Evolutionary conservation across 441 rosid genomes (phyloP), one percentile per base, ranked within the genome.

Genomic region (Lepidium campestre): DNA sequence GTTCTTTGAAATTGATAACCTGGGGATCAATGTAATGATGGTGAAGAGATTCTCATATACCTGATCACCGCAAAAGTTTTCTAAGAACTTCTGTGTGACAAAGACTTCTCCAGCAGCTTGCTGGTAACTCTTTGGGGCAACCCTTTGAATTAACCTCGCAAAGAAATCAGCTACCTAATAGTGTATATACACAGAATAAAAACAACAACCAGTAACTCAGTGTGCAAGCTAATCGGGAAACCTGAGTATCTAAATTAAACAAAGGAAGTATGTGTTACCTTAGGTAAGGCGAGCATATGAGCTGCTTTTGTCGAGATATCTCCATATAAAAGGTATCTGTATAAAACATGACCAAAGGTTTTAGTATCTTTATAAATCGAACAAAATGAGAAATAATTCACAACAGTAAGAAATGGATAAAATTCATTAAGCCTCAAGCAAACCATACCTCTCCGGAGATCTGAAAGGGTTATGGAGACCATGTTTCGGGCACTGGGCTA

Each of bases 401-500:
- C 29, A 47, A 22, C 10, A 49, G 42, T 12, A 13, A 41, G 29
- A n/a, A 27, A 1, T 14, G 23, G 10, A 53, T 29, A 18, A 58
- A 8, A 9, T 15, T 29, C 52, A 54, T 11, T 10, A 31, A 53
- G 62, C 39, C 13, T 23, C 10, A 57, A 52, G 34, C 40, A 47
- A 34, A 47, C 12, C 39, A 37, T 75, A 94, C 99, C 97, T 91
- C 82, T 91, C 99, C 0, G 97, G 97, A 71, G 96, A 80, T 64
- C 87, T 94, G 73, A 94, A 91, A 71, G 99, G 99, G 83, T 94
- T 94, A 80, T 89, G 99, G 15, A 94, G 73, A 62, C 97, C 99
- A 82, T 89, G 97, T 81, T 94, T 94, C 0, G 97, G 94, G 79
- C 99, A 94, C 78, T 82, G 83, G 64, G 88, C 71, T 82, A 91